phyloP scores from a whole-genome alignment of 306 rosid species.

The Acacia confusa region DNA sequence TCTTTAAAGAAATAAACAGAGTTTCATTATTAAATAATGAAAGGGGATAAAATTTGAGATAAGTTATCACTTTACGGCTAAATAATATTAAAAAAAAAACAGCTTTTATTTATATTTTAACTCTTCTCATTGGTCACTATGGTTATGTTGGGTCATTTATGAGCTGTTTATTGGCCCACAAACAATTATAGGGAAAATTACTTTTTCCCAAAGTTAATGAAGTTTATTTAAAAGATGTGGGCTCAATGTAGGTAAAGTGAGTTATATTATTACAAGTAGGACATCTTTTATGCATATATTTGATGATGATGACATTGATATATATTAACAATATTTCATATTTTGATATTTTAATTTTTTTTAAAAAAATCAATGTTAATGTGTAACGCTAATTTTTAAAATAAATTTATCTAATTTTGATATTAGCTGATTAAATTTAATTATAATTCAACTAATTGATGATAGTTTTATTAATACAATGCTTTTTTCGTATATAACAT shows the following conservation, averaged over 20 bases:
- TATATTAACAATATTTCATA: too few relatives aligned
- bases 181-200: background rate
- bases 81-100: too few relatives aligned
- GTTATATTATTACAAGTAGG: background rate
- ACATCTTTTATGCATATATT: background rate
- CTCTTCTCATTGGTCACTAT: background rate
- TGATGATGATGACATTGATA: too few relatives aligned
- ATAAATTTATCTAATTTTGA: too few relatives aligned
- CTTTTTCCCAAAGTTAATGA: background rate
- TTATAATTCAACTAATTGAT: background rate
- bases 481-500: too few relatives aligned
- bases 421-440: too few relatives aligned
- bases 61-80: background rate
- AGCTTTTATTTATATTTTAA: background rate
- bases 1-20: too few relatives aligned
- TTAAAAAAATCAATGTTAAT: background rate
- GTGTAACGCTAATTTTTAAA: too few relatives aligned
- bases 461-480: background rate
- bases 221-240: background rate
- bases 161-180: background rate
- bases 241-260: background rate
- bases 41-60: background rate
- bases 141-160: background rate
- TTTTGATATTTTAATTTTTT: too few relatives aligned
- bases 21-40: background rate